These are phyloP conservation scores for Gentiana dahurica DNA, from an alignment of 257 asterid species.

Conservation along the genomic window DNA sequence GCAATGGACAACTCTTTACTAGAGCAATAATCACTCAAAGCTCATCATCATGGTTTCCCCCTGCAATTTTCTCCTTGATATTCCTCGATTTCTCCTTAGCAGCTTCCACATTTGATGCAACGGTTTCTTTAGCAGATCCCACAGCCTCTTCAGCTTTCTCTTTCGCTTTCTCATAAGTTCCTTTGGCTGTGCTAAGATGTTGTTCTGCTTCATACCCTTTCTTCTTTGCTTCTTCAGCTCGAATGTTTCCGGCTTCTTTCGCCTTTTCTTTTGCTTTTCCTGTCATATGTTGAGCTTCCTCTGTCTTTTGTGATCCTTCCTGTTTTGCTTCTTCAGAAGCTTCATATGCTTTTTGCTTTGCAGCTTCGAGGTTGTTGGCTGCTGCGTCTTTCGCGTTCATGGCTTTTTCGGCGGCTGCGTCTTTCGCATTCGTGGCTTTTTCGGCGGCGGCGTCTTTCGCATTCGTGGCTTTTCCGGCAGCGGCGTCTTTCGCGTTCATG, in stretches of 20 bases:
- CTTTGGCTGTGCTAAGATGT: slow-evolving; percentile 16
- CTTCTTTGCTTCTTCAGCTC: slow-evolving; percentile 19
- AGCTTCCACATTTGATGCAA: slow-evolving; percentile 17
- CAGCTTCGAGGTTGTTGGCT: slow-evolving; percentile 1
- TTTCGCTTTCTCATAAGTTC: slow-evolving; percentile 22
- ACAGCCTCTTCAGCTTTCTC: slow-evolving; percentile 19
- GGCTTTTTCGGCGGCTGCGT: background rate
- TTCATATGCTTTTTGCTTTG: slow-evolving; percentile 4
- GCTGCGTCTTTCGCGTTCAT: slow-evolving; percentile 5
- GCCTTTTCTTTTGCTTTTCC: slow-evolving; percentile 6
- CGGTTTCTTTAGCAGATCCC: slow-evolving; percentile 19
- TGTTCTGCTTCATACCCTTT: slow-evolving; percentile 14
- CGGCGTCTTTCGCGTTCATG: slow-evolving; percentile 4
- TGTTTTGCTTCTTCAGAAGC: slow-evolving; percentile 7
- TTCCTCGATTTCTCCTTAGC: slow-evolving; percentile 22
- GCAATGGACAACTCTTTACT: too few species aligned
- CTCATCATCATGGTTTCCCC: slow-evolving; percentile 21
- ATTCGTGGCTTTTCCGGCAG: background rate
- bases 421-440: too few species aligned
- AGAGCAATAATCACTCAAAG: slow-evolving; percentile 8
- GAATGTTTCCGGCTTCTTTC: background rate
- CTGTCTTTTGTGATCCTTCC: slow-evolving; percentile 8
- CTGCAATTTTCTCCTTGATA: slow-evolving; percentile 15
- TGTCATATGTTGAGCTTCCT: slow-evolving; percentile 10
- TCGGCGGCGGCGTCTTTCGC: background rate